Conservation (phyloP, 129 eudicot genomes). For the sunflower (Helianthus annuus) region DNA sequence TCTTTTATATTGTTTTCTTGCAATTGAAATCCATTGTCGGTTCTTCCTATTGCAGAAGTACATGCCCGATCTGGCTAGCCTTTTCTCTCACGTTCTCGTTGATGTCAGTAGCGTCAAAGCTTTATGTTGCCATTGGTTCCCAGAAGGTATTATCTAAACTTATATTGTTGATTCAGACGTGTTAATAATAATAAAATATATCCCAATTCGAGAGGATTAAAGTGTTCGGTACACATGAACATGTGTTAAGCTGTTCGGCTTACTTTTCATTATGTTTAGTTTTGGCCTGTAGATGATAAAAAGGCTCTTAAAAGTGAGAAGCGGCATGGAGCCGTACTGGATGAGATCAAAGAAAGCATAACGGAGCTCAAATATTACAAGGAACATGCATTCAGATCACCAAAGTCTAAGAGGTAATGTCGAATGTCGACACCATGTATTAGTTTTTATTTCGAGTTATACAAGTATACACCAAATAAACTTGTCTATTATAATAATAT, state of each 20-base stretch:
- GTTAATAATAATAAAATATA: too few species aligned
- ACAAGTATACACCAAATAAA: too few species aligned
- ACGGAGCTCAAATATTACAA: constrained; percentile 75
- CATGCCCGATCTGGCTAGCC: constrained; percentile 85
- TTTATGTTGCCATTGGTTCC: constrained; percentile 78
- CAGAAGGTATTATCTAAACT: constrained; percentile 50
- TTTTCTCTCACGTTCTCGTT: constrained; percentile 72
- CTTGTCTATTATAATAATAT: too few species aligned
- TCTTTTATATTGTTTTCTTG: background rate
- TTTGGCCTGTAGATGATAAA: constrained; percentile 48
- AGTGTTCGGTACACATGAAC: background rate
- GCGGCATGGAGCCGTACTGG: constrained; percentile 69
- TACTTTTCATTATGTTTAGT: too few species aligned
- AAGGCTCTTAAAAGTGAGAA: constrained; percentile 59
- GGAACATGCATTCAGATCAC: constrained; percentile 59
- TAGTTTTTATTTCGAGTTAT: too few species aligned
- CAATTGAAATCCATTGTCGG: background rate
- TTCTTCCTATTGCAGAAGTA: constrained; percentile 57
- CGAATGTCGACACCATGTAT: too few species aligned
- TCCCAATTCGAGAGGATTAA: background rate
- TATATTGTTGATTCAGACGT: too few species aligned
- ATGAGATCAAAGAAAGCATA: constrained; percentile 87
- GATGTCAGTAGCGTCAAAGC: constrained; percentile 89
- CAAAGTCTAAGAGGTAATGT: background rate
- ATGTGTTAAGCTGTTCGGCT: background rate